Evolutionary conservation across 805 yeast species (phyloP).

Genomic region (Wickerhamiella nectarea): DNA sequence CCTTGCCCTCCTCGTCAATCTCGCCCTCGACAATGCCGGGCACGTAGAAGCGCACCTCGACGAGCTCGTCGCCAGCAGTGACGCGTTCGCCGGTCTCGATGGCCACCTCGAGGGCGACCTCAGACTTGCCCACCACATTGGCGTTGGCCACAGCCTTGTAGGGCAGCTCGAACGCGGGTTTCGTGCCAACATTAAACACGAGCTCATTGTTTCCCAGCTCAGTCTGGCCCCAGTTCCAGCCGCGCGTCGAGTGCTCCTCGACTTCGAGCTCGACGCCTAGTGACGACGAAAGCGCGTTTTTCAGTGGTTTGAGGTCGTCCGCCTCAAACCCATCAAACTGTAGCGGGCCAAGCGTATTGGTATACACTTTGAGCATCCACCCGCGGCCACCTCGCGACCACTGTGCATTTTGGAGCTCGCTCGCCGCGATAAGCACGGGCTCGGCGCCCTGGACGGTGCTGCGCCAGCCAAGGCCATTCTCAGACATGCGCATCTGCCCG

Average conservation of each 20-base stretch:
- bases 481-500: conserved; percentile 90
- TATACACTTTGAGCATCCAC: conserved; percentile 75
- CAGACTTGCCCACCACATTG: conserved; percentile 81
- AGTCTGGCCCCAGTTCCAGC: conserved; percentile 98
- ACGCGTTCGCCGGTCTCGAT: conserved; percentile 36
- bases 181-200: conserved; percentile 69
- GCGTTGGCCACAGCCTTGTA: conserved; percentile 68
- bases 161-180: conserved; percentile 86
- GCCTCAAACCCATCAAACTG: conserved; percentile 84
- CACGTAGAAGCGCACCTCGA: conserved; percentile 82
- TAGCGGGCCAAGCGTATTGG: conserved; percentile 75
- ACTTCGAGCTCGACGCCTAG: conserved; percentile 64
- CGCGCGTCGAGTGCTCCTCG: conserved; percentile 84
- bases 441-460: conserved; percentile 28
- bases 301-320: conserved; percentile 64
- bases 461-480: conserved; percentile 98
- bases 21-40: conserved; percentile 63
- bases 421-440: conserved; percentile 82
- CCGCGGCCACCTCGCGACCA: conserved; percentile 96
- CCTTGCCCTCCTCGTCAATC: conserved; percentile 24
- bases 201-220: conserved; percentile 88
- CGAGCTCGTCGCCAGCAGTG: conserved; percentile 86
- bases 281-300: conserved; percentile 68
- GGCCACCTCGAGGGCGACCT: conserved; percentile 80
- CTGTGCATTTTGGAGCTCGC: conserved; percentile 60